Evolutionary conservation across 2,329 filamentous ascomycete genomes (phyloP).

Genomic region (Fusarium mundagurra): DNA sequence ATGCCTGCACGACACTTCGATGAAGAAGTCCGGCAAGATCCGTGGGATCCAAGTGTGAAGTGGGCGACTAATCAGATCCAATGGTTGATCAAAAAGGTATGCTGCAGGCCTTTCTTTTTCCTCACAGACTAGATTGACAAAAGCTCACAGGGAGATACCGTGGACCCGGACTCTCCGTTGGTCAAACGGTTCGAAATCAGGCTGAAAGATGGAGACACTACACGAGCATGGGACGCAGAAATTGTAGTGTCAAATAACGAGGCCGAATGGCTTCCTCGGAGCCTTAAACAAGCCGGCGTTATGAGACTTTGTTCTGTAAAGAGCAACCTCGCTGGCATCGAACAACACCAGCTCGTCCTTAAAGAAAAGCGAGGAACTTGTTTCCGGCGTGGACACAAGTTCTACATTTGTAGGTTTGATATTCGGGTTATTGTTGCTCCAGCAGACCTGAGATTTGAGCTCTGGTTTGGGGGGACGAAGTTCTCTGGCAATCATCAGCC

Average conservation of each 20-base stretch:
- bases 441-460: constrained; percentile 60
- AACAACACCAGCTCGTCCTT: constrained; percentile 50
- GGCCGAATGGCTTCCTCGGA: constrained; percentile 48
- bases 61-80: constrained; percentile 39
- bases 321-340: constrained; percentile 52
- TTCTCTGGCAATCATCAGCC: constrained; percentile 36
- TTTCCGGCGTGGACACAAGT: constrained; percentile 49
- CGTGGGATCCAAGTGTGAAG: constrained; percentile 21
- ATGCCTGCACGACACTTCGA: constrained; percentile 30
- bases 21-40: constrained; percentile 28
- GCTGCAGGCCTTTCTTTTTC: neutral
- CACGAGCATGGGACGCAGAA: constrained; percentile 50
- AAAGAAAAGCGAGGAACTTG: constrained; percentile 50
- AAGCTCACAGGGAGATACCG: constrained; percentile 49
- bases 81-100: constrained; percentile 37
- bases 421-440: constrained; percentile 64
- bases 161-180: constrained; percentile 49
- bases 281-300: constrained; percentile 49
- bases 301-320: constrained; percentile 52
- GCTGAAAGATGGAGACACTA: constrained; percentile 46
- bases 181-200: constrained; percentile 47
- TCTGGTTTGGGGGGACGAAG: constrained; percentile 48
- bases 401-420: constrained; percentile 55
- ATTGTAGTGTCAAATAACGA: constrained; percentile 54
- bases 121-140: neutral